Conservation (phyloP, 495 filamentous ascomycete genomes). For the Penicillium subrubescens region DNA sequence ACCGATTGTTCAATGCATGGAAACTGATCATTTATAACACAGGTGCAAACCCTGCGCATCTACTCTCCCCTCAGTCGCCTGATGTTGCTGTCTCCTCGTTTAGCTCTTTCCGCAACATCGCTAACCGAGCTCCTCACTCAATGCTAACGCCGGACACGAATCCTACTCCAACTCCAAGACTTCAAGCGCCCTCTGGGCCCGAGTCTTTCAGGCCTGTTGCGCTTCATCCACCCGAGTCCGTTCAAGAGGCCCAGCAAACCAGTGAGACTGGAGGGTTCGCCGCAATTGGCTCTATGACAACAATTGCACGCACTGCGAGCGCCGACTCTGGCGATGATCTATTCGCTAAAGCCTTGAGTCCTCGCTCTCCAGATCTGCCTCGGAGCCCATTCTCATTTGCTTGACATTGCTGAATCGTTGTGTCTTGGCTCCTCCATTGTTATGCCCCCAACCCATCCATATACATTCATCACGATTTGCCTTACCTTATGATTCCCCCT, state of each 20-base stretch:
- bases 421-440: constrained; percentile 2
- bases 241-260: constrained; percentile 45
- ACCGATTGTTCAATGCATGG: background rate
- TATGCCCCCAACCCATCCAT: background rate
- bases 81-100: constrained; percentile 70
- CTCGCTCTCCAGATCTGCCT: constrained; percentile 74
- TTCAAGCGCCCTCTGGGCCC: constrained; percentile 1
- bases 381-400: constrained; percentile 70
- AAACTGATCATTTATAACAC: background rate
- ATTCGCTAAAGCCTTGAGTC: constrained; percentile 80
- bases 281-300: constrained; percentile 37
- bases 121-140: constrained; percentile 19
- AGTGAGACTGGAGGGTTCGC: constrained; percentile 37
- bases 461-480: constrained; percentile 17
- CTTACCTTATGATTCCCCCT: constrained; percentile 36
- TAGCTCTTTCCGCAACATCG: constrained; percentile 53
- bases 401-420: background rate
- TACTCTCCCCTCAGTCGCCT: constrained; percentile 61
- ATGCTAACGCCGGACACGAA: constrained; percentile 35
- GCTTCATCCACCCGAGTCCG: constrained; percentile 42
- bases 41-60: constrained; percentile 29
- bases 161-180: constrained; percentile 25
- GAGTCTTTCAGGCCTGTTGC: constrained; percentile 35
- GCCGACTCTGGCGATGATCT: constrained; percentile 68
- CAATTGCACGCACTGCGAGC: constrained; percentile 27